A percentile compares a stretch with the other conserved stretches of the same genome.
Conservation (phyloP, 2,329 filamentous ascomycete species). For the Didymella lethalis region DNA sequence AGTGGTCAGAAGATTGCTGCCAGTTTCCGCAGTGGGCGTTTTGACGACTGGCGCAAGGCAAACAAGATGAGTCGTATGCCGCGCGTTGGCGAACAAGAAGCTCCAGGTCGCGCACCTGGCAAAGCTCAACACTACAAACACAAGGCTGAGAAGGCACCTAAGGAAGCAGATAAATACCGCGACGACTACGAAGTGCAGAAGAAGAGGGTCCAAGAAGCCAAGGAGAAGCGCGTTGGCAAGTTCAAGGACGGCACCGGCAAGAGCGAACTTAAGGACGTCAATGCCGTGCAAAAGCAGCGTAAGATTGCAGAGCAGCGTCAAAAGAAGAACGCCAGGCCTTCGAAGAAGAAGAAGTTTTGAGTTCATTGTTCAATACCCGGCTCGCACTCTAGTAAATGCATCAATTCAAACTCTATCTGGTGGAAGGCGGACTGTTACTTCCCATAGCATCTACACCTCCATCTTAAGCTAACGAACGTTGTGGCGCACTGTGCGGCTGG, state of each 20-base stretch:
- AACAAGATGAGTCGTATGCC: constrained; percentile 83
- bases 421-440: constrained; percentile 1
- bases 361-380: constrained; percentile 26
- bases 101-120: constrained; percentile 34
- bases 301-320: constrained; percentile 76
- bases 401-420: constrained; percentile 18
- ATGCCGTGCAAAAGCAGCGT: constrained; percentile 86
- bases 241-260: constrained; percentile 76
- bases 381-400: constrained; percentile 19
- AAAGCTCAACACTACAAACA: constrained; percentile 70
- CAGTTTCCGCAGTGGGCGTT: constrained; percentile 89
- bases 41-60: constrained; percentile 88
- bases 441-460: constrained; percentile 5
- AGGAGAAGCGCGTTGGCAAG: constrained; percentile 79
- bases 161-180: constrained; percentile 89
- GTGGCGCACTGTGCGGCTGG: constrained; percentile 11
- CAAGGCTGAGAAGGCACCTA: constrained; percentile 85
- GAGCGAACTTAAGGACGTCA: constrained; percentile 79
- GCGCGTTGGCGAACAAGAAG: constrained; percentile 81
- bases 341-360: constrained; percentile 64
- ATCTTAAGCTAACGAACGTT: constrained; percentile 19
- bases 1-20: constrained; percentile 95
- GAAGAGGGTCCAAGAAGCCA: constrained; percentile 86
- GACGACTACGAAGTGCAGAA: constrained; percentile 91
- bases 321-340: constrained; percentile 88